Evolutionary conservation across 495 filamentous ascomycete species (phyloP).

Genomic region (Daldinia concentrica): DNA sequence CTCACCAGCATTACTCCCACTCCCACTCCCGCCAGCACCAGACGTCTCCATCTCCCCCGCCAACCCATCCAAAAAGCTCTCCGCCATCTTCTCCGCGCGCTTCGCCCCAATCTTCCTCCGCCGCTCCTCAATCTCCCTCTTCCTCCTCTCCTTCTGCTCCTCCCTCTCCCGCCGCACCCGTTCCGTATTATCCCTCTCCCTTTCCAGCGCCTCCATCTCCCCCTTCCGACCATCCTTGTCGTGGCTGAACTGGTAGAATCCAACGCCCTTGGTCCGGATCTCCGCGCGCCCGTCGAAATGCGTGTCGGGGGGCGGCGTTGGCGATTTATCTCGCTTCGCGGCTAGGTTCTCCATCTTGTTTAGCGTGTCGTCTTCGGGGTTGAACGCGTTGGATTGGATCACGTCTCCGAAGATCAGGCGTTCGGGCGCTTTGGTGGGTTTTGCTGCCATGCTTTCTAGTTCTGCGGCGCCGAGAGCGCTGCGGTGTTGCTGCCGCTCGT

Average conservation of each 20-base stretch:
- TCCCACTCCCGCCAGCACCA: not conserved
- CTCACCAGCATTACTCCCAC: not conserved
- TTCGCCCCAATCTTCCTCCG: slow-evolving; percentile 59
- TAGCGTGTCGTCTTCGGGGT: slow-evolving; percentile 65
- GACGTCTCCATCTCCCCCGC: slow-evolving; percentile 47
- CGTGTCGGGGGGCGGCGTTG: slow-evolving; percentile 77
- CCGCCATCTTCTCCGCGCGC: slow-evolving; percentile 73
- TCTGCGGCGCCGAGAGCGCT: slow-evolving; percentile 57
- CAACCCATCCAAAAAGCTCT: slow-evolving; percentile 73
- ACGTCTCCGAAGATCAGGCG: slow-evolving; percentile 85
- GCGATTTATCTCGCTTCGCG: slow-evolving; percentile 72
- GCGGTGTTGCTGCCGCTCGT: slow-evolving; percentile 58
- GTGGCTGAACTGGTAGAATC: slow-evolving; percentile 85
- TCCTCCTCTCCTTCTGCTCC: slow-evolving; percentile 53
- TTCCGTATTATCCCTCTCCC: slow-evolving; percentile 75
- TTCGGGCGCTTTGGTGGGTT: slow-evolving; percentile 66
- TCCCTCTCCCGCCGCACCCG: slow-evolving; percentile 63
- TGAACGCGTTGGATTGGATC: slow-evolving; percentile 83
- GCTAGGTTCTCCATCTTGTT: slow-evolving; percentile 77
- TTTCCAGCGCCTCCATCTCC: slow-evolving; percentile 80
- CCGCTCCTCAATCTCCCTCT: slow-evolving; percentile 59
- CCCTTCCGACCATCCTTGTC: slow-evolving; percentile 69
- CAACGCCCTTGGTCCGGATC: slow-evolving; percentile 85
- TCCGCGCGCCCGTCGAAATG: slow-evolving; percentile 89
- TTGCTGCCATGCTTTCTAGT: slow-evolving; percentile 56